Percentiles rank a stretch among this genome's conserved stretches.
These are phyloP conservation scores for Begonia masoniana DNA, from an alignment of 306 rosid genomes.

Conservation along the genomic window DNA sequence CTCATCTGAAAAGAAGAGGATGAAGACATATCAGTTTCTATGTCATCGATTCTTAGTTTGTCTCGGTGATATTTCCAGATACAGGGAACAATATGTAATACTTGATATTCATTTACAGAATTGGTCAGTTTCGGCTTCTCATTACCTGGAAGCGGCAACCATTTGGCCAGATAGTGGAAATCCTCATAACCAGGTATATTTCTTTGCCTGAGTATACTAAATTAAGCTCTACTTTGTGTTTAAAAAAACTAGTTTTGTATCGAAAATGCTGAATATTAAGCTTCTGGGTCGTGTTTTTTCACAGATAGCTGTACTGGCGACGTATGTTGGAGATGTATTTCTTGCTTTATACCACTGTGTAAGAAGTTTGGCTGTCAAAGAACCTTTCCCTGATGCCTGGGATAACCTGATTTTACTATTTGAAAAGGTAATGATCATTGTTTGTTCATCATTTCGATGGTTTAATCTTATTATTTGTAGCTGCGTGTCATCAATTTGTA, in stretches of 20 bases:
- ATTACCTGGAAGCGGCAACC: slow-evolving; percentile 79
- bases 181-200: slow-evolving; percentile 83
- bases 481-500: slow-evolving; percentile 5
- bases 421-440: slow-evolving; percentile 50
- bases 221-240: too few relatives aligned
- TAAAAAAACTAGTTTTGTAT: too few relatives aligned
- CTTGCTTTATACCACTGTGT: slow-evolving; percentile 93
- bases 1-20: slow-evolving; percentile 38
- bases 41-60: slow-evolving; percentile 92
- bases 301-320: slow-evolving; percentile 96
- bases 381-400: slow-evolving; percentile 93
- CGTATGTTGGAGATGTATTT: slow-evolving; percentile 75
- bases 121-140: slow-evolving; percentile 86
- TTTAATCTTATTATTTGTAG: neutral
- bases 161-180: slow-evolving; percentile 94
- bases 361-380: slow-evolving; percentile 80
- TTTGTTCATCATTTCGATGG: neutral
- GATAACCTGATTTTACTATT: slow-evolving; percentile 66
- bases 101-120: slow-evolving; percentile 36
- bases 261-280: too few relatives aligned
- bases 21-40: slow-evolving; percentile 53
- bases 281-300: neutral
- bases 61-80: slow-evolving; percentile 89
- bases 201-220: too few relatives aligned
- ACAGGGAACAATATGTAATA: slow-evolving; percentile 66